Evolutionary conservation across 2,329 filamentous ascomycete genomes (phyloP), one percentile per base, ranked within the genome.

Genomic region (Diplodia scrobiculata): DNA sequence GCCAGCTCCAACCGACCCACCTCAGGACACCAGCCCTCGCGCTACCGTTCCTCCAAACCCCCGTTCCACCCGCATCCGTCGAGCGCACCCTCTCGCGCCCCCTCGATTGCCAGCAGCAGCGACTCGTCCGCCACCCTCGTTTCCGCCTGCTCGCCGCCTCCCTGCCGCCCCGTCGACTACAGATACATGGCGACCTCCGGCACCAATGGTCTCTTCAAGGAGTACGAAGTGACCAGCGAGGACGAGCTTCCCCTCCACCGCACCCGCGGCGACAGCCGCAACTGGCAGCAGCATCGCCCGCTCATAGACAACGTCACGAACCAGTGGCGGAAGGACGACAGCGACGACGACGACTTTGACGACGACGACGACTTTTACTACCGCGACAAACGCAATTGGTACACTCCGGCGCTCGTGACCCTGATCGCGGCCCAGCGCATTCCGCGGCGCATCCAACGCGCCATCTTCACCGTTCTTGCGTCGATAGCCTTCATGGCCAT

Each of bases 341-440:
- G 77, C 68, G 76, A 78, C 68, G 76, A 78, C 54, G 74, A 77
- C 10, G 77, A 80, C 66, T n/a, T n/a, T n/a, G 75, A 77, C 14
- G 77, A 80, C 63, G 75, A 77, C 71, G 75, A 78, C 68, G 73
- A 76, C 32, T 70, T 71, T 48, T 76, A 76, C 71, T 78, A 77
- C 70, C 69, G 68, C 63, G 69, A 71, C 66, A 76, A 78, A 60
- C 74, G 74, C 51, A 73, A 72, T 58, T 70, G 76, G 38, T 70
- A 77, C 41, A 69, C 71, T 6, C 73, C 73, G n/a, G 74, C 75
- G 68, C 72, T 73, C 70, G 73, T 73, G 63, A 69, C 71, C 38
- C 67, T 73, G 21, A 67, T 76, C 58, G 67, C 69, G 17, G 50
- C 65, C 9, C 69, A 70, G 54, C 73, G 72, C 50, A 69, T 79